Evolutionary conservation across 2,329 filamentous ascomycete genomes (phyloP), one percentile per base, ranked within the genome.

Genomic region (Pyricularia sp.): DNA sequence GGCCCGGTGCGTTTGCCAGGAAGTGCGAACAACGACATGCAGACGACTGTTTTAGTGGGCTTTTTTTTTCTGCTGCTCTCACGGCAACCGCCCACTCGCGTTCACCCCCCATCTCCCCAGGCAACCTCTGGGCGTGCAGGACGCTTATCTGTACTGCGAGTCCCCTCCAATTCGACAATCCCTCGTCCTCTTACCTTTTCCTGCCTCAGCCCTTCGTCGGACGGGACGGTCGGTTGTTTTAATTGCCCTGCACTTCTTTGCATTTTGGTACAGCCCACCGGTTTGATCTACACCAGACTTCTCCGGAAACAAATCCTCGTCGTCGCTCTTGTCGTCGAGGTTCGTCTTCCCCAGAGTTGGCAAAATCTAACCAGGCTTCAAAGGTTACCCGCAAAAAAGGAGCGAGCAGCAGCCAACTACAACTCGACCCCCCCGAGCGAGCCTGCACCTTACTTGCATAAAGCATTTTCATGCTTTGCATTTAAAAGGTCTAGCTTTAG

Each of bases 71-170:
- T 26, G n/a, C 58, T 61, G 58, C 58, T 61, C 58, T 61, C 58
- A 61, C 58, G 25, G n/a, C 26, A 55, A 50, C 55, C 58, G 59
- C 33, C 67, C 63, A 65, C 63, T 17, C 36, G 61, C 61, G 26
- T 58, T 42, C 68, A 69, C 65, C 68, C 61, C 20, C 65, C 59
- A 70, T 71, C 70, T 70, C 70, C 70, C 70, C 68, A 70, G 70
- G 70, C 70, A 71, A 71, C 70, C 69, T 65, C 26, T 59, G 31
- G 68, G 64, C n/a, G n/a, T 61, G 67, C 58, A 61, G 58, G 58
- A 61, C 58, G 58, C 58, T 61, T 61, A 61, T 66, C 68, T 65
- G 42, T n/a, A 61, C 63, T 36, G 58, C 55, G n/a, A 61, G 55
- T 68, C 58, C 66, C 66, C 66, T 68, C 66, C 66, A 64, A 23